Conservation (phyloP, 2,329 filamentous ascomycete species). For the Penicillium concentricum region DNA sequence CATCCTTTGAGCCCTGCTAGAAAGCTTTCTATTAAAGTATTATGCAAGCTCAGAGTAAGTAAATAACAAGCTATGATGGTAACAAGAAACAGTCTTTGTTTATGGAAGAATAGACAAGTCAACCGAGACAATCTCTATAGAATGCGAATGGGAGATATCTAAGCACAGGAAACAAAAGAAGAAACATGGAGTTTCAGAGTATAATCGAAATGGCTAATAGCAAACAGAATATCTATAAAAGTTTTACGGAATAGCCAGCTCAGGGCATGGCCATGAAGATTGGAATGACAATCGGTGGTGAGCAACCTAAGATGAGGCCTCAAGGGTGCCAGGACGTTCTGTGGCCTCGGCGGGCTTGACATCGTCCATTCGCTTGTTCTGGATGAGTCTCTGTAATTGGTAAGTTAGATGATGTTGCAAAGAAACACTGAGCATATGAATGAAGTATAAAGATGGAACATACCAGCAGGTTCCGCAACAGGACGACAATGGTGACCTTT, state of each 20-base stretch:
- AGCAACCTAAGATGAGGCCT: slow-evolving; percentile 28
- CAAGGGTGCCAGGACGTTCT: slow-evolving; percentile 43
- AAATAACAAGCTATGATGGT: background rate
- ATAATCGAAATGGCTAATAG: slow-evolving; percentile 23
- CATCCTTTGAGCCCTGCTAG: too few species aligned
- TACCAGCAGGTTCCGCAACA: slow-evolving; percentile 85
- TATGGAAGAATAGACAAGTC: background rate
- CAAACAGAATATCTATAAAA: slow-evolving; percentile 21
- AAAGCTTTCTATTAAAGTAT: background rate
- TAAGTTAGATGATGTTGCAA: slow-evolving; percentile 15
- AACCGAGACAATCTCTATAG: background rate
- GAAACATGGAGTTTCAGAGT: slow-evolving; percentile 1
- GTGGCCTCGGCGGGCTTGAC: slow-evolving; percentile 42
- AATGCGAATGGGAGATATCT: background rate
- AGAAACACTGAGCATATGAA: background rate
- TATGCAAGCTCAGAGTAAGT: too few species aligned
- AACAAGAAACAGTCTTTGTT: background rate
- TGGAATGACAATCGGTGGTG: background rate
- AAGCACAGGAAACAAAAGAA: slow-evolving; percentile 2
- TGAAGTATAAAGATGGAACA: slow-evolving; percentile 37
- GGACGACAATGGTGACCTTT: slow-evolving; percentile 92
- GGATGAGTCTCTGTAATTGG: slow-evolving; percentile 39
- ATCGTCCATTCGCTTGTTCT: slow-evolving; percentile 43
- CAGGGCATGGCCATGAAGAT: slow-evolving; percentile 3
- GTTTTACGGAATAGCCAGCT: slow-evolving; percentile 8